Evolutionary conservation across 805 yeast genomes (phyloP), one percentile per base, ranked within the genome.

Genomic region (Cyberlindnera bimundalis): DNA sequence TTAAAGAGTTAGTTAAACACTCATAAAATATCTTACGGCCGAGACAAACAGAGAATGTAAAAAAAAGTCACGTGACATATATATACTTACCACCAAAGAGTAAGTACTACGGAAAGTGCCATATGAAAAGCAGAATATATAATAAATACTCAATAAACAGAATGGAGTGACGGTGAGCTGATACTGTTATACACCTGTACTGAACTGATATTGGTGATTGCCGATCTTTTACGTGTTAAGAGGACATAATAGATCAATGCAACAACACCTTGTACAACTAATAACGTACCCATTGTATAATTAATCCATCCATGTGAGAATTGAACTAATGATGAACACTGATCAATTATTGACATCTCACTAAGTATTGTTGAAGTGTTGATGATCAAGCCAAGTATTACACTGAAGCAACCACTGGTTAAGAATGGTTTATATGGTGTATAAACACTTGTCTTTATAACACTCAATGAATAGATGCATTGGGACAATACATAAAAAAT

Each of bases 361-460:
- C n/a, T 33, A 6, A 26, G 16, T 10, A 31, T 3, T 5, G 42
- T 31, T 5, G 37, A 30, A 2, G 17, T 4, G 3, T 18, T 9
- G 43, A 37, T 59, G 55, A 42, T 43, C 43, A 42, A 55, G 38
- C 48, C 63, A 40, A 39, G 62, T 49, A 27, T 56, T 56, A 25
- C 47, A 45, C 40, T 64, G 47, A 34, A 21, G 2, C 28, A 9
- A 11, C 31, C 68, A 84, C 51, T 96, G 95, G 42, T 71, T 95
- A 59, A 96, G 96, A 34, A 84, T 93, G 10, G 96, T 95, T 39
- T 87, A 87, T 50, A 96, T 84, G 37, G 88, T 95, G 35, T 78
- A 95, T 60, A 75, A 95, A 51, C 96, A 95, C 8, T 73, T 83
- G 58, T 82, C 86, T 40, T 74, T 85, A 55, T 96, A 84, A 68